phyloP scores from a whole-genome alignment of 2,329 filamentous ascomycete genomes.

The Botrytis pseudocinerea region DNA sequence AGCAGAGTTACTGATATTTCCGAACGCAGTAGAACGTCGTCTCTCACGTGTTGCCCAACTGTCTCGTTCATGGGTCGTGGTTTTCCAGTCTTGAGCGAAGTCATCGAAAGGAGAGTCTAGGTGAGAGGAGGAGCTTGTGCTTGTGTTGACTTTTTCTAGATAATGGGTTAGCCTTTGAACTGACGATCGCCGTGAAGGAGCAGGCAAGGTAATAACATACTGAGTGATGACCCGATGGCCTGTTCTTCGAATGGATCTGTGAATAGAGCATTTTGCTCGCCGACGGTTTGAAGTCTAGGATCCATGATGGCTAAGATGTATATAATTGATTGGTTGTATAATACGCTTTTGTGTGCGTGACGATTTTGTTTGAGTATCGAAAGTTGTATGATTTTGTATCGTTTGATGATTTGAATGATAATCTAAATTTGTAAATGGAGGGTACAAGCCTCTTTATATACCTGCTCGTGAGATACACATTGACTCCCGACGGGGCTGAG shows the following conservation, averaged over 20 bases:
- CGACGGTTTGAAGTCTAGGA: background rate
- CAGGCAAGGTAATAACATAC: background rate
- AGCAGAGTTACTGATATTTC: slow-evolving; percentile 9
- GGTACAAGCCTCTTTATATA: background rate
- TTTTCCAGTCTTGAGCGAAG: slow-evolving; percentile 23
- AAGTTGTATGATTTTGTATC: background rate
- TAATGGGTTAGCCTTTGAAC: background rate
- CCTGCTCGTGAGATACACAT: background rate
- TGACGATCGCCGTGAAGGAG: background rate
- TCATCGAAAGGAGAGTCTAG: slow-evolving; percentile 22
- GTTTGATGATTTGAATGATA: background rate
- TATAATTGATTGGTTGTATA: slow-evolving; percentile 1
- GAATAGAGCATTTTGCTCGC: background rate
- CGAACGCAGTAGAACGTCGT: slow-evolving; percentile 18
- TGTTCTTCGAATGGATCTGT: background rate
- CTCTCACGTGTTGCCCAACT: slow-evolving; percentile 15
- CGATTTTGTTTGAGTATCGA: background rate
- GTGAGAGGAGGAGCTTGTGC: background rate
- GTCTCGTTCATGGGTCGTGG: slow-evolving; percentile 2
- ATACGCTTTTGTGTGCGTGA: background rate
- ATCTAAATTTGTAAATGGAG: background rate
- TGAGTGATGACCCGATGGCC: background rate
- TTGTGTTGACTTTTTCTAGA: slow-evolving; percentile 11
- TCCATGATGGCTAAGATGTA: slow-evolving; percentile 3
- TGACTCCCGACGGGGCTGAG: background rate